Base-by-base conservation (phyloP, 2,329 filamentous ascomycete species). In the Sarocladium kiliense region DNA sequence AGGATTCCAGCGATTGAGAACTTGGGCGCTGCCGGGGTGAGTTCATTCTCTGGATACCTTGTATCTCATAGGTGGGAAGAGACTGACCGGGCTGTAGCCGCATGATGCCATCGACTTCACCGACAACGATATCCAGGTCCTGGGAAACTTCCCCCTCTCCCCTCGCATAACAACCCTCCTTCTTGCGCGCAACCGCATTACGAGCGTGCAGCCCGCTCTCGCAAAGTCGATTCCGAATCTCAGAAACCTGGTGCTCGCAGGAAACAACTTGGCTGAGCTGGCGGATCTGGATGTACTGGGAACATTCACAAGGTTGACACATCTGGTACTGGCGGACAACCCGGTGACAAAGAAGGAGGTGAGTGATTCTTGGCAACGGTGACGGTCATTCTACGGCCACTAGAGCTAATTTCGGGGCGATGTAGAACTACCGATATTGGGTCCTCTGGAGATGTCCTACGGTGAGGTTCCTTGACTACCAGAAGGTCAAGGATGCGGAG, bases 1-100 rank as follows among this genome's bases (percentile, higher is more conserved):
- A 92, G 95, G 78, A 97, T 99, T 72, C 91, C 93, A 66, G 84
- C 88, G 58, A 96, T 99, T 77, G 94, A 99, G 80, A 99, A 99
- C 74, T 76, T 99, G 76, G 94, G 94, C 78, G 89, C 91, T 68
- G 93, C 94, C 65, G 89, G 89, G 68, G 91, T 96, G 77, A 69
- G 87, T 84, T 55, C 16, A 30, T 41, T 59, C 50, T 27, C 56
- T 32, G 50, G 21, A 32, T 27, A n/a, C 45, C 54, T 55, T 37
- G 55, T 37, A 42, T 37, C 44, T 49, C 23, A 27, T 27, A 23
- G 36, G 18, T 49, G 30, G 30, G 18, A 32, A 32, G n/a, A 12
- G 30, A 47, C 42, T 57, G 45, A 57, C 42, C 5, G 21, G n/a
- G 11, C 34, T 16, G 16, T 65, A 95, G 90, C 90, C 92, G 65